Conservation (phyloP, 2,329 filamentous ascomycete species). For the Fusarium acutatum region DNA sequence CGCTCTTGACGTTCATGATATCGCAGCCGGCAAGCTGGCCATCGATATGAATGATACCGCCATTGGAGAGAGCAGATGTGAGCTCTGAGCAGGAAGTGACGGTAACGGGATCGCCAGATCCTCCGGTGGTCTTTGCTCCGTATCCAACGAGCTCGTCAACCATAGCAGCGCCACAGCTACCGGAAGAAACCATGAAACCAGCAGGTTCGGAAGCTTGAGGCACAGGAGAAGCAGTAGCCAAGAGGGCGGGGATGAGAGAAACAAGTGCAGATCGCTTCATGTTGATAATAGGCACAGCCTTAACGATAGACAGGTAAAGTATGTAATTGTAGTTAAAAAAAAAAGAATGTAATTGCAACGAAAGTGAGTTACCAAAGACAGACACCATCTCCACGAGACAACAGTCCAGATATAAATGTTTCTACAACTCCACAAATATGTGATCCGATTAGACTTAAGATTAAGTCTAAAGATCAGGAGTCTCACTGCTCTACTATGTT, state of each 20-base stretch:
- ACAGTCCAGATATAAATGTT: not conserved
- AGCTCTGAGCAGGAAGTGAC: conserved; percentile 56
- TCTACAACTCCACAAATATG: not conserved
- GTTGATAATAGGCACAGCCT: conserved; percentile 24
- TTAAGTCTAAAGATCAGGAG: conserved; percentile 16
- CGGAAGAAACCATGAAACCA: not conserved
- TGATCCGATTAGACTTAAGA: conserved; percentile 5
- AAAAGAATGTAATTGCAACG: conserved; percentile 2
- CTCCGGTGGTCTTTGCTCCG: conserved; percentile 55
- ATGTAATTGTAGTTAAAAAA: not conserved
- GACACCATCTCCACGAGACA: not conserved
- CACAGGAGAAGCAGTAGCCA: conserved; percentile 25
- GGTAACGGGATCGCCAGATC: conserved; percentile 53
- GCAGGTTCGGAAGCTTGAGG: not conserved
- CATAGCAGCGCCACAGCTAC: conserved; percentile 27
- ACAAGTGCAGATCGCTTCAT: conserved; percentile 37
- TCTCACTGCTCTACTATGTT: not conserved
- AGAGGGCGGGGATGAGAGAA: conserved; percentile 33
- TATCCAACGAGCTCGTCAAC: conserved; percentile 40
- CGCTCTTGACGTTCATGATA: conserved; percentile 53
- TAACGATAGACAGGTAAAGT: conserved; percentile 17
- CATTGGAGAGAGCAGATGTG: conserved; percentile 47
- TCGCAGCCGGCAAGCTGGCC: conserved; percentile 51
- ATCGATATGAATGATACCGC: conserved; percentile 55
- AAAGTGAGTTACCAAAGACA: not conserved